These are phyloP conservation scores for Cetraspora pellucida DNA, from an alignment of 192 early-diverging fungal genomes.

Conservation along the genomic window DNA sequence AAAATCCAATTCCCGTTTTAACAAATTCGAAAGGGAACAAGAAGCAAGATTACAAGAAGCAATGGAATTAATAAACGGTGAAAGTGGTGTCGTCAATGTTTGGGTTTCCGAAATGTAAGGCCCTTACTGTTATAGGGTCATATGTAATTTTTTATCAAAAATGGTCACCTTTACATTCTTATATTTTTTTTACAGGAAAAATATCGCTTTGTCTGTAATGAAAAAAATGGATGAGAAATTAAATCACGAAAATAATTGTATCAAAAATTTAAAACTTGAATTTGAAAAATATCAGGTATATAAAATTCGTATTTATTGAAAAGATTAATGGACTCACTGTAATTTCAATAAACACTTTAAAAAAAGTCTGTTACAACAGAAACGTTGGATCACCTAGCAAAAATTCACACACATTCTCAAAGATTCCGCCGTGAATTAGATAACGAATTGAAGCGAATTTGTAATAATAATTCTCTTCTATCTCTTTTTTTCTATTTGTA, in stretches of 20 bases:
- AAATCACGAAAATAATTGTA: not conserved
- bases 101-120: slow-evolving; percentile 3
- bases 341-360: not conserved
- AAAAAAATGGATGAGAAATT: not conserved
- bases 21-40: slow-evolving; percentile 6
- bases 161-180: not conserved
- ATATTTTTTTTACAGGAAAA: not conserved
- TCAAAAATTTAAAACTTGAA: not conserved
- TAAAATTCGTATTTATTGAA: not conserved
- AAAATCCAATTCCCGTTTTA: not conserved
- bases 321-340: not conserved
- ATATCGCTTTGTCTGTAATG: not conserved
- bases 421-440: not conserved
- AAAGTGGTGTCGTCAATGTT: not conserved
- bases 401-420: not conserved
- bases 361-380: not conserved
- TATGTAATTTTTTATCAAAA: not conserved
- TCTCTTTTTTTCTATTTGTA: not conserved
- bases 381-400: not conserved
- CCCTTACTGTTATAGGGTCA: not conserved
- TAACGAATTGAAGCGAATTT: not conserved
- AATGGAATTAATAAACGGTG: not conserved
- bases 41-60: not conserved
- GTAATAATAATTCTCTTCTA: not conserved
- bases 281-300: slow-evolving; percentile 1